A percentile compares a stretch with the other conserved stretches of the same genome.
Conservation (phyloP, 176 grass and related monocot genomes). For the Paspalum vaginatum region DNA sequence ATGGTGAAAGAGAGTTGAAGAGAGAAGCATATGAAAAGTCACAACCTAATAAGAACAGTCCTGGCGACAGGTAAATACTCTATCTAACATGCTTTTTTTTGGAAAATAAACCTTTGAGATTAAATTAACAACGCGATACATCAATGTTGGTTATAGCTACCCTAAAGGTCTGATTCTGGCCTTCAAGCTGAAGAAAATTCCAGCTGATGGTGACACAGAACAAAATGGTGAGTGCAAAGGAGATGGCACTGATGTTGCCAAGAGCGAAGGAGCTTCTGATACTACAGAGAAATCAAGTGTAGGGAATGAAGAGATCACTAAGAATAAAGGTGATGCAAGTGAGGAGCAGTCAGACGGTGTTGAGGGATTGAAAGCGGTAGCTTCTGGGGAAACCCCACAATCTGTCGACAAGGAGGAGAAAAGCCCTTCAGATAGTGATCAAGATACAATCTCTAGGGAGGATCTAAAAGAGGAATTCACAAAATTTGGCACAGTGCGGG, state of each 20-base stretch:
- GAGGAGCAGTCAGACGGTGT: constrained; percentile 46
- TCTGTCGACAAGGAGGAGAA: constrained; percentile 35
- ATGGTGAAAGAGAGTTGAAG: constrained; percentile 70
- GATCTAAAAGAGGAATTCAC: constrained; percentile 69
- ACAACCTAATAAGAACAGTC: constrained; percentile 37
- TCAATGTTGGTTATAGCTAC: constrained; percentile 57
- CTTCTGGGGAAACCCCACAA: constrained; percentile 23
- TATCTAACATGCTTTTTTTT: constrained; percentile 26
- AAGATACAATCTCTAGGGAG: constrained; percentile 62
- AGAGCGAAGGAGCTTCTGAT: constrained; percentile 42
- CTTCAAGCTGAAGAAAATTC: constrained; percentile 83
- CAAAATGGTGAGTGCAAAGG: constrained; percentile 54
- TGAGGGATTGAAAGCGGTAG: constrained; percentile 37
- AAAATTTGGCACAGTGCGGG: constrained; percentile 92
- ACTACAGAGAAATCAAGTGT: constrained; percentile 29
- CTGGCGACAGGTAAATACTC: constrained; percentile 58
- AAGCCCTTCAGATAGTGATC: constrained; percentile 31
- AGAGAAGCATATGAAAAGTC: constrained; percentile 53
- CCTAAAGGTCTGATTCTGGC: constrained; percentile 83
- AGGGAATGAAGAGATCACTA: constrained; percentile 37
- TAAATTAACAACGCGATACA: constrained; percentile 29
- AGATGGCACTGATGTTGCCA: constrained; percentile 24
- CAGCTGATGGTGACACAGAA: constrained; percentile 28
- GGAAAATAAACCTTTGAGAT: constrained; percentile 9
- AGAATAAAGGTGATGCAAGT: constrained; percentile 25